Conservation (phyloP, 2,329 filamentous ascomycete species). For the Phyllosticta capitalensis region DNA sequence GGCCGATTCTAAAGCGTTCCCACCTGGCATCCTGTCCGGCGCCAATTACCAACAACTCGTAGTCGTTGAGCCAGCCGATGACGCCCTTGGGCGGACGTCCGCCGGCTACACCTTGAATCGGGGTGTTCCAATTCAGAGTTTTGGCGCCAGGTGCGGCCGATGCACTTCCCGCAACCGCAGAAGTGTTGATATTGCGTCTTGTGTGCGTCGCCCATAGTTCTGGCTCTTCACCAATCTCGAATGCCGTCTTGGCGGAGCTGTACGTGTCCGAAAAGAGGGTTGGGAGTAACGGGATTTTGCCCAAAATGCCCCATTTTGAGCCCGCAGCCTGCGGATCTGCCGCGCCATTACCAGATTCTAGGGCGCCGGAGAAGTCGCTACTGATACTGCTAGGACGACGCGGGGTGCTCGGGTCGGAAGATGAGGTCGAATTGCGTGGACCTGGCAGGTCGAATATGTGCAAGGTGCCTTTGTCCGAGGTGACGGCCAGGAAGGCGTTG, state of each 20-base stretch:
- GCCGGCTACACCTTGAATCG: constrained; percentile 43
- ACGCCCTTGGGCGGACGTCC: constrained; percentile 67
- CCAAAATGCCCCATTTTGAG: constrained; percentile 77
- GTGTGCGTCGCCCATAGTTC: constrained; percentile 20
- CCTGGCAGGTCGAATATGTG: constrained; percentile 81
- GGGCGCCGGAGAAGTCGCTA: constrained; percentile 11
- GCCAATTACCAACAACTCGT: constrained; percentile 65
- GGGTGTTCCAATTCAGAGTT: constrained; percentile 31
- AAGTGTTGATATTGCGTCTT: constrained; percentile 17
- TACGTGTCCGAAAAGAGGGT: constrained; percentile 83
- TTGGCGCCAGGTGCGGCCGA: constrained; percentile 14
- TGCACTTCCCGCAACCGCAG: constrained; percentile 17
- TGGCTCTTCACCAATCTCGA: constrained; percentile 72
- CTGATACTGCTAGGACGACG: constrained; percentile 14
- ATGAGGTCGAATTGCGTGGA: constrained; percentile 8
- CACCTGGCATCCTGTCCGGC: constrained; percentile 73
- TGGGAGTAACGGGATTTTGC: constrained; percentile 75
- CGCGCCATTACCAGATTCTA: constrained; percentile 7
- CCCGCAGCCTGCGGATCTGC: constrained; percentile 36
- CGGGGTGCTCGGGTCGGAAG: constrained; percentile 15
- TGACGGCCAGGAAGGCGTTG: constrained; percentile 73
- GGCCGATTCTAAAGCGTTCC: constrained; percentile 74
- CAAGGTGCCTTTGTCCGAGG: constrained; percentile 91
- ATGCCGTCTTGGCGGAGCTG: constrained; percentile 70
- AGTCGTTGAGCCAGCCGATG: constrained; percentile 73